Evolutionary conservation across 441 rosid genomes (phyloP).

Genomic region (Heliophila coronopifolia): DNA sequence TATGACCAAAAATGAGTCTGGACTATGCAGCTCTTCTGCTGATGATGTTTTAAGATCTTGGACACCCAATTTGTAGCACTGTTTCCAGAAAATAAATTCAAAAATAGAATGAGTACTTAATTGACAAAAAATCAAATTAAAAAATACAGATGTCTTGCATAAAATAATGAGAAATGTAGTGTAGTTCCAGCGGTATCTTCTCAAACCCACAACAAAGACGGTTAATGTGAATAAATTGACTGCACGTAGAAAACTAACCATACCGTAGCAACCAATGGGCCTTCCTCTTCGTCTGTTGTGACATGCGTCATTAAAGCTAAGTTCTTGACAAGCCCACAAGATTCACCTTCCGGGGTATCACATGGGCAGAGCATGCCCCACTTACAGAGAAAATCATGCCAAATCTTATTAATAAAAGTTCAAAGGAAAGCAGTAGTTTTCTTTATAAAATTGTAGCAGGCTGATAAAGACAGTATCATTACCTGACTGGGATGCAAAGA

Average conservation of each 20-base stretch:
- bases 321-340: slow-evolving; percentile 97
- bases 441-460: slow-evolving; percentile 1
- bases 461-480: slow-evolving; percentile 19
- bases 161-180: neutral
- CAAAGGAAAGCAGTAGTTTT: neutral
- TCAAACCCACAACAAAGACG: neutral
- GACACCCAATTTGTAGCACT: slow-evolving; percentile 88
- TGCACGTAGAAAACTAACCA: slow-evolving; percentile 5
- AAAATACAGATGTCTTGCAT: neutral
- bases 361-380: slow-evolving; percentile 99
- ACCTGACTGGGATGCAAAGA: slow-evolving; percentile 99
- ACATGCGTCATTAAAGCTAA: slow-evolving; percentile 99
- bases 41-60: slow-evolving; percentile 75
- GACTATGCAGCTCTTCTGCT: slow-evolving; percentile 85
- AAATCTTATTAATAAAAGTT: neutral
- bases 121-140: neutral
- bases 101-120: neutral
- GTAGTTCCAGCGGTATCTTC: neutral
- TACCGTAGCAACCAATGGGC: slow-evolving; percentile 78
- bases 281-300: slow-evolving; percentile 92
- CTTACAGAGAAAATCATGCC: slow-evolving; percentile 33
- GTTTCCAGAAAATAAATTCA: slow-evolving; percentile 20
- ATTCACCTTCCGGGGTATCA: slow-evolving; percentile 98
- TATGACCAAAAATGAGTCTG: slow-evolving; percentile 74
- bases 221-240: slow-evolving; percentile 4